Base-by-base conservation (phyloP, 805 yeast genomes). In the Wickerhamomyces bovis region DNA sequence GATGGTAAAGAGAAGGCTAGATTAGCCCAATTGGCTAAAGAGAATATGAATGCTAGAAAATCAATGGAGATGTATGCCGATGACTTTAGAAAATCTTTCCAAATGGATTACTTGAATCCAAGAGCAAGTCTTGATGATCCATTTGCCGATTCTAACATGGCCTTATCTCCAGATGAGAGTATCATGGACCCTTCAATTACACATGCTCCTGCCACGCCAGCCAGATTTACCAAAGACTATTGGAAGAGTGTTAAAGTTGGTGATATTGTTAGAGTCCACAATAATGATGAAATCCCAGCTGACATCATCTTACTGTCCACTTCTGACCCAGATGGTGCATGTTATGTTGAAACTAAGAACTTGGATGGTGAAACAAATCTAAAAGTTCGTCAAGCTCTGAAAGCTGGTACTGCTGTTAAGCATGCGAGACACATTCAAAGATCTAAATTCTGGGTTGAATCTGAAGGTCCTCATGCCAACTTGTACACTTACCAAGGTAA, bases 391-490 rank as follows among this genome's bases (percentile, higher is more conserved):
- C 85, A 81, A 61, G 83, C 89, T 7, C 63, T 85, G 53, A 78
- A 81, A 56, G 76, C 79, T 54, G 74, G 83, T 35, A 63, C 76
- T 11, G 68, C 66, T 31, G 68, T 76, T 13, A 67, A 72, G 47
- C 74, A 70, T 42, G 63, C 77, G 2, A 66, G 68, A 47, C 81
- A 78, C 50, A 60, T 77, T 38, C 65, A 71, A 9, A 66, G 73
- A 52, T 65, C 75, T 45, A 71, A 70, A 49, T 84, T 84, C 56
- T 75, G 81, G 73, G 65, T 85, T 22, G 86, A 83, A 50, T 79
- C 86, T 68, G 94, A 85, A 65, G 92, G 89, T 4, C 95, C 95
- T 22, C 88, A 84, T 61, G 72, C 87, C 7, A 83, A 83, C 59
- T 70, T 85, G 56, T 85, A 85, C 62, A 73, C 81, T 26, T 85